Percentiles rank a stretch among this genome's conserved stretches.
These are phyloP conservation scores for Yamadazyma takamatsuzukensis DNA, from an alignment of 805 yeast species.

Conservation along the genomic window DNA sequence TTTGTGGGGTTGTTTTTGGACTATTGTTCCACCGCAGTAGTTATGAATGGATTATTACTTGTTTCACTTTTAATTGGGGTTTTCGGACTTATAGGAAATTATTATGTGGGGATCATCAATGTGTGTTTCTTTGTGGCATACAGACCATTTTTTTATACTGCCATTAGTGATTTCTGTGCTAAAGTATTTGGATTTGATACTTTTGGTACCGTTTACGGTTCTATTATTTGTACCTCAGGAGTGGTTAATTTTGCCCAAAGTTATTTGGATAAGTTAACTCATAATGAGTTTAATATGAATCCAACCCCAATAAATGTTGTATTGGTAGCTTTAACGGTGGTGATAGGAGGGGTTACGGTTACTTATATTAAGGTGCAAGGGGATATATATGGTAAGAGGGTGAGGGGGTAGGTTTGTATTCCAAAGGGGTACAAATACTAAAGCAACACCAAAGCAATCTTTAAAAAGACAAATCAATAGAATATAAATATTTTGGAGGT, in stretches of 20 bases:
- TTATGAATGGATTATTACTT: constrained; percentile 35
- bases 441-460: too few relatives aligned
- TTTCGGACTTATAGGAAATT: constrained; percentile 43
- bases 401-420: too few relatives aligned
- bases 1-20: constrained; percentile 52
- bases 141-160: constrained; percentile 59
- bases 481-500: too few relatives aligned
- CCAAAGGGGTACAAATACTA: too few relatives aligned
- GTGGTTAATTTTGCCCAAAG: constrained; percentile 47
- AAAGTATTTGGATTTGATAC: constrained; percentile 63
- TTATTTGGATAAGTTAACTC: constrained; percentile 46
- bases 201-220: constrained; percentile 57
- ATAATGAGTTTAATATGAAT: constrained; percentile 50
- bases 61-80: constrained; percentile 46
- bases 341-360: constrained; percentile 43
- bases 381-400: constrained; percentile 8
- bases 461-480: too few relatives aligned
- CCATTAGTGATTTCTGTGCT: constrained; percentile 55
- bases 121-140: constrained; percentile 48
- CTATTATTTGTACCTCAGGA: constrained; percentile 52
- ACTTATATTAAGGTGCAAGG: constrained; percentile 28
- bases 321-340: constrained; percentile 35
- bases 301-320: constrained; percentile 48
- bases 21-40: constrained; percentile 43
- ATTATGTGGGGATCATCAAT: constrained; percentile 40